These are phyloP conservation scores for Cutaneotrichosporon spelunceum DNA, from an alignment of 1,284 basidiomycete genomes.

Conservation along the genomic window DNA sequence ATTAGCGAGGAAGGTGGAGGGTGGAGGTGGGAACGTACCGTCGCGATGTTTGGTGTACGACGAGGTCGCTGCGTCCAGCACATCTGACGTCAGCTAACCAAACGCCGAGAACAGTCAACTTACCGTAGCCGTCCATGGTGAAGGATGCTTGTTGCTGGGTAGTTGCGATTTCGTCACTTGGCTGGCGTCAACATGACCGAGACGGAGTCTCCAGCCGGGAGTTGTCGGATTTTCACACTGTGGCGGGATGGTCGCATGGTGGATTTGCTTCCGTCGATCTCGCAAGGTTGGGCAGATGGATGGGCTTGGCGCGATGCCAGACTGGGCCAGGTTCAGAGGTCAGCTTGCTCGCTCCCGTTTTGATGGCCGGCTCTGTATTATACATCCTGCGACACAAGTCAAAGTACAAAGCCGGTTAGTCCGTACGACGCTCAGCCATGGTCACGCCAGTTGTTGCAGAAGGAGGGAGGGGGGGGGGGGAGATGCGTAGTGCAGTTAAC, in stretches of 20 bases:
- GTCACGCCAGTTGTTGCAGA: too few species aligned
- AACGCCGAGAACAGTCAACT: background rate
- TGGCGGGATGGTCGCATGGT: background rate
- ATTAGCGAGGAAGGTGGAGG: background rate
- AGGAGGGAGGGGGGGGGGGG: too few species aligned
- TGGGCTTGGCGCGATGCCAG: too few species aligned
- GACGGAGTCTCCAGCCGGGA: background rate
- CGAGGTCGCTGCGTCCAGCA: slow-evolving; percentile 33
- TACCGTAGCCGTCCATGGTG: slow-evolving; percentile 39
- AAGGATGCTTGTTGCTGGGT: slow-evolving; percentile 4
- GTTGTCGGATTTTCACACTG: slow-evolving; percentile 2
- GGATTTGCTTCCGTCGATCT: background rate
- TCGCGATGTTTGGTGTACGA: slow-evolving; percentile 30
- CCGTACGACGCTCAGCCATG: too few species aligned
- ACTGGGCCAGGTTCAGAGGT: too few species aligned
- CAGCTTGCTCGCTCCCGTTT: too few species aligned
- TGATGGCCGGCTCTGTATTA: too few species aligned
- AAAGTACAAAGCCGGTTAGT: too few species aligned
- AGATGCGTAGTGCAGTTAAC: too few species aligned
- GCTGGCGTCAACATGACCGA: background rate
- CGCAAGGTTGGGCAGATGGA: too few species aligned
- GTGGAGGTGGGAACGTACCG: slow-evolving; percentile 10
- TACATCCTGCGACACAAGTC: too few species aligned
- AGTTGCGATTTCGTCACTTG: background rate
- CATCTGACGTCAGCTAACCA: slow-evolving; percentile 23